Conservation (phyloP, 371 early-diverging fungal species). For the Mortierella sp. region DNA sequence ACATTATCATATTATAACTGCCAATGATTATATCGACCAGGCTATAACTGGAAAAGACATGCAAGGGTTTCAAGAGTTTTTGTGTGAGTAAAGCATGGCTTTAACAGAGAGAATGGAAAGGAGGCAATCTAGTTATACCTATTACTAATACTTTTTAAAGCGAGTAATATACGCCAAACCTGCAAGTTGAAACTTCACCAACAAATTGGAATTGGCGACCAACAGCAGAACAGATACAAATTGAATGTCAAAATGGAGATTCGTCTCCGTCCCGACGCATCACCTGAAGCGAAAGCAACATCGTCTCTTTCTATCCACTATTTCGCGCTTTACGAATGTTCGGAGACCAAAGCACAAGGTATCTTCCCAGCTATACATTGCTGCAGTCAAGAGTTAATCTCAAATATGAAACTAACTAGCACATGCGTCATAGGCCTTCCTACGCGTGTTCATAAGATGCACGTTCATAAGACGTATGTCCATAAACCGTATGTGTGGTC, state of each 20-base stretch:
- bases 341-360: no score
- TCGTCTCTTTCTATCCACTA: not conserved
- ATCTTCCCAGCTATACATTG: no score
- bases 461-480: not conserved
- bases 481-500: slow-evolving; percentile 22
- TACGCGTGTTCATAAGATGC: not conserved
- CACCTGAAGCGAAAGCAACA: not conserved
- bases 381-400: not conserved
- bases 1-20: no score
- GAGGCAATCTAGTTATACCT: no score
- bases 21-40: no score
- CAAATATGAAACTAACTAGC: not conserved
- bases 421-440: not conserved
- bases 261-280: not conserved
- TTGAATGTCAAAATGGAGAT: not conserved
- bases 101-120: no score
- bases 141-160: no score
- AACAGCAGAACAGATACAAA: not conserved
- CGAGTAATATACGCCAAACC: no score
- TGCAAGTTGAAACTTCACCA: not conserved
- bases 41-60: no score
- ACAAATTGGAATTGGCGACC: not conserved
- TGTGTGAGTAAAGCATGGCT: no score
- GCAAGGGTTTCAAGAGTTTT: no score
- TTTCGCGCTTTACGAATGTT: not conserved